Evolutionary conservation across 2,329 filamentous ascomycete species (phyloP).

Genomic region (Botryotinia calthae): DNA sequence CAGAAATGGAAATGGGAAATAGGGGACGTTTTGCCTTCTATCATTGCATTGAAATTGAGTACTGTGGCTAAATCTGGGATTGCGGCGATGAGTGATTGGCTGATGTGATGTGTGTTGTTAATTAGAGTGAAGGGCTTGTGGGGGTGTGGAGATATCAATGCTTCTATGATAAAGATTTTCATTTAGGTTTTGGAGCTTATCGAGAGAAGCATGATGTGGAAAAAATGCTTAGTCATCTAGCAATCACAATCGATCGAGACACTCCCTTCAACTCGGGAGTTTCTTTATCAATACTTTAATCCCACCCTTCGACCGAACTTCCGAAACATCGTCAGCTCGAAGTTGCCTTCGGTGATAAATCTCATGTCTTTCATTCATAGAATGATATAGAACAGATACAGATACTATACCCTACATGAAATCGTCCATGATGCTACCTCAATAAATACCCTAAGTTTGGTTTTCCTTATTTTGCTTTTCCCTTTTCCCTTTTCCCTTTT

Average conservation of each 20-base stretch:
- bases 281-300: not conserved
- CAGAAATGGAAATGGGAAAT: constrained; percentile 25
- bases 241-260: not conserved
- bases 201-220: not conserved
- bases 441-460: not conserved
- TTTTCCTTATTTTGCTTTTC: constrained; percentile 6
- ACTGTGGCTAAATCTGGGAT: not conserved
- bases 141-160: constrained; percentile 10
- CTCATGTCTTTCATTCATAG: not conserved
- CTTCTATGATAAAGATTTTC: constrained; percentile 1
- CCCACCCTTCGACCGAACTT: not conserved
- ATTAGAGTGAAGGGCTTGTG: not conserved
- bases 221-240: not conserved
- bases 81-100: not conserved
- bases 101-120: not conserved
- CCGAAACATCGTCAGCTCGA: constrained; percentile 14
- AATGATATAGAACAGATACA: constrained; percentile 4
- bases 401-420: not conserved
- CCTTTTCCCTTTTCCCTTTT: not conserved
- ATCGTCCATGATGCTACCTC: not conserved
- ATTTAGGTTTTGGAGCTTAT: not conserved
- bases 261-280: not conserved
- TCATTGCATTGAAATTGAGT: constrained; percentile 12
- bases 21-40: constrained; percentile 1
- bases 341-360: constrained; percentile 13